phyloP scores from a whole-genome alignment of 2,329 filamentous ascomycete genomes.

The Simplicillium sp. region DNA sequence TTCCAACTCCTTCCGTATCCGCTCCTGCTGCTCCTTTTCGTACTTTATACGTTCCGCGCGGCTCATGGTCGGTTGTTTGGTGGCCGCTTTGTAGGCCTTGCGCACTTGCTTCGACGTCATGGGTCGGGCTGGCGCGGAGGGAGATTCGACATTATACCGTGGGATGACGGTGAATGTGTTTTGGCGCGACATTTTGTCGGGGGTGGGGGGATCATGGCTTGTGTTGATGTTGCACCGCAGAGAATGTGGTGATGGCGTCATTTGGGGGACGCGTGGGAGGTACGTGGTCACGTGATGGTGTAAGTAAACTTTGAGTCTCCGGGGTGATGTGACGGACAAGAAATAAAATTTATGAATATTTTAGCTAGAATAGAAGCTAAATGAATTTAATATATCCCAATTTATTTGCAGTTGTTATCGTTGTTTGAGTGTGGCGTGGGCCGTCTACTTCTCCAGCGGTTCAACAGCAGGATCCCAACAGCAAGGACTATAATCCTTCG shows the following conservation, averaged over 20 bases:
- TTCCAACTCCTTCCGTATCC: conserved; percentile 42
- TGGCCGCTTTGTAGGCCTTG: conserved; percentile 26
- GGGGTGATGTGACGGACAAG: neutral
- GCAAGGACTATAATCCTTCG: conserved; percentile 41
- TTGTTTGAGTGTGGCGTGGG: too few species aligned
- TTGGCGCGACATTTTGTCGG: conserved; percentile 23
- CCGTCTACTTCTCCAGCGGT: conserved; percentile 28
- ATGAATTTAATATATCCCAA: neutral
- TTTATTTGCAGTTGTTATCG: too few species aligned
- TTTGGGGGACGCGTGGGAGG: neutral
- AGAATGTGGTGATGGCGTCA: neutral
- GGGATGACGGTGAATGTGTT: conserved; percentile 36
- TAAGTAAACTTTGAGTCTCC: neutral
- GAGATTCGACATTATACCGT: conserved; percentile 13
- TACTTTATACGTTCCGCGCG: conserved; percentile 26
- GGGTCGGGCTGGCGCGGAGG: conserved; percentile 14
- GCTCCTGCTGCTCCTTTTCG: conserved; percentile 41
- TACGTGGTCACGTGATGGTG: neutral
- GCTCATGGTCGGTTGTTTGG: conserved; percentile 25
- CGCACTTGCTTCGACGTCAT: conserved; percentile 34
- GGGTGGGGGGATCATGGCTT: neutral
- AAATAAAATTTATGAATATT: neutral
- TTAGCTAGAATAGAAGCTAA: neutral
- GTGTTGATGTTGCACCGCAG: neutral
- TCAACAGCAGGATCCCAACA: conserved; percentile 46